Conservation (phyloP, 352 stramenopile genomes). For the Phytophthora pinifolia region DNA sequence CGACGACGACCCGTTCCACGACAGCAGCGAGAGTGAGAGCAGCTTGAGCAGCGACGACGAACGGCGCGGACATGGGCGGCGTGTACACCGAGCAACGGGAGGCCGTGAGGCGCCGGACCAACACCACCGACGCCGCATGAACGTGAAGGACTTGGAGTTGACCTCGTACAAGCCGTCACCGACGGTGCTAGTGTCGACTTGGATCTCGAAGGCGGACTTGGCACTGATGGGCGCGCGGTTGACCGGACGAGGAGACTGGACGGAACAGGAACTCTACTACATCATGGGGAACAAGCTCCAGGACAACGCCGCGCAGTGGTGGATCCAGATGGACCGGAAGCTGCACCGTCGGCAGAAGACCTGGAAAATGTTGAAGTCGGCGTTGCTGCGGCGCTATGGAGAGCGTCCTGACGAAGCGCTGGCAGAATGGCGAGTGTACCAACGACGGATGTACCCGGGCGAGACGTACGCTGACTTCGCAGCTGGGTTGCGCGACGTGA, state of each 20-base stretch:
- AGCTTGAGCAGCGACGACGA: too few relatives aligned
- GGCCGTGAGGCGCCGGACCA: too few relatives aligned
- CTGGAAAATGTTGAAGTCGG: not conserved
- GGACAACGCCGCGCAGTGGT: not conserved
- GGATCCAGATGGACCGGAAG: not conserved
- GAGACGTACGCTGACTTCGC: conserved; percentile 11
- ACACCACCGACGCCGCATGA: too few relatives aligned
- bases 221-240: not conserved
- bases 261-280: not conserved
- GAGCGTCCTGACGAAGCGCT: too few relatives aligned
- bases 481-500: not conserved
- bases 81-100: too few relatives aligned
- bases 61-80: too few relatives aligned
- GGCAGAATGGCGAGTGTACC: not conserved
- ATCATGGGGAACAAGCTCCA: not conserved
- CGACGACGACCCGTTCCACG: too few relatives aligned
- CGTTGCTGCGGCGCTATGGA: conserved; percentile 2
- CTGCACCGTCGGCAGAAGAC: not conserved
- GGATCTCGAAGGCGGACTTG: not conserved
- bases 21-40: too few relatives aligned
- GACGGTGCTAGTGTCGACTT: too few relatives aligned
- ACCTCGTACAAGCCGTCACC: too few relatives aligned
- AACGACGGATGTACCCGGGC: not conserved
- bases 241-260: not conserved
- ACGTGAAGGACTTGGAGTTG: too few relatives aligned